A percentile compares a stretch with the other conserved stretches of the same genome.
Evolutionary conservation across 202 grass and related monocot species (phyloP).

Genomic region (Musa balbisiana): DNA sequence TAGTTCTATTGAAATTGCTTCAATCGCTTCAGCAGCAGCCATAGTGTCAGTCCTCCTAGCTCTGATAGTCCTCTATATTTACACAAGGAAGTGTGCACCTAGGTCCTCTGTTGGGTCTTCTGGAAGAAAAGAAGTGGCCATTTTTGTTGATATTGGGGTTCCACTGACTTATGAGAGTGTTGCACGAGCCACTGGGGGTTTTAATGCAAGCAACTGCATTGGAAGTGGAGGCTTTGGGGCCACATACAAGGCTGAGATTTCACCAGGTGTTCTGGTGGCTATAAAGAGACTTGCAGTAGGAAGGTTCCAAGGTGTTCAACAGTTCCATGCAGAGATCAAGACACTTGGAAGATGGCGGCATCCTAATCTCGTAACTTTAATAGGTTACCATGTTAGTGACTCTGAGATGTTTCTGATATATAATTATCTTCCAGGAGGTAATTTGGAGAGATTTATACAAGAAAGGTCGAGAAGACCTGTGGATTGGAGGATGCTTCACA

Average conservation of each 20-base stretch:
- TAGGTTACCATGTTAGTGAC: constrained; percentile 96
- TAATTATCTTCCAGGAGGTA: constrained; percentile 87
- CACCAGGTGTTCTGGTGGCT: constrained; percentile 85
- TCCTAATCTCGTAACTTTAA: constrained; percentile 76
- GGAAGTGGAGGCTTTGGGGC: constrained; percentile 96
- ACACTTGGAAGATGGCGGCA: constrained; percentile 84
- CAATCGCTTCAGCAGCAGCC: constrained; percentile 85
- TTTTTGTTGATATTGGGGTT: constrained; percentile 79
- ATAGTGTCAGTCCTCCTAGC: constrained; percentile 89
- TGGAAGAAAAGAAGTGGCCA: constrained; percentile 62
- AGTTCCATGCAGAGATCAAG: constrained; percentile 96
- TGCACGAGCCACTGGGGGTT: constrained; percentile 74
- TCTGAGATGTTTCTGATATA: constrained; percentile 99
- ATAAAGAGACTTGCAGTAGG: constrained; percentile 95
- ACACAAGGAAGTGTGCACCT: constrained; percentile 78
- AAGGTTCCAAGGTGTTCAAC: constrained; percentile 78
- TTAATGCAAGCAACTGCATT: constrained; percentile 95
- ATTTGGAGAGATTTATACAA: constrained; percentile 92
- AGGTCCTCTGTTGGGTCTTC: constrained; percentile 41
- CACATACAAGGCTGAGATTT: constrained; percentile 97
- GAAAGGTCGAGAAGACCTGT: constrained; percentile 69
- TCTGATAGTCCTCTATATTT: constrained; percentile 75
- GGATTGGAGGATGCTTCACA: constrained; percentile 88
- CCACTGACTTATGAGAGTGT: constrained; percentile 70
- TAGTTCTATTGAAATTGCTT: constrained; percentile 92